phyloP scores from a whole-genome alignment of 805 yeast genomes.

The Wickerhamiella azyma region DNA sequence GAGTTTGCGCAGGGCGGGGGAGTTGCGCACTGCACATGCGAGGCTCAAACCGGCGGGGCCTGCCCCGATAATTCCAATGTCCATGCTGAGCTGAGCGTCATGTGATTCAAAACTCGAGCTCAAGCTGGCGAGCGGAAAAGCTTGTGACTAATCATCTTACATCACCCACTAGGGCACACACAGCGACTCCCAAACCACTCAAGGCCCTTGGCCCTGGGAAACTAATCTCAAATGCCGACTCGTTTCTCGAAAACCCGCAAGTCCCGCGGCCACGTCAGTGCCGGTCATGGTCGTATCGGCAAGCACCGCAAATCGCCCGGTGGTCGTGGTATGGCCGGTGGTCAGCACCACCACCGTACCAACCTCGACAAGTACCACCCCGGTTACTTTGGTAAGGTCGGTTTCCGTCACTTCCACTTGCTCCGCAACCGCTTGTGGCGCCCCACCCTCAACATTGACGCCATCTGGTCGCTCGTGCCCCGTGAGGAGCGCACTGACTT shows the following conservation, averaged over 20 bases:
- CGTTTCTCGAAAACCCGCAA: slow-evolving; percentile 99
- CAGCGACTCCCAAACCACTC: slow-evolving; percentile 2
- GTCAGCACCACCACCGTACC: slow-evolving; percentile 99
- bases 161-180: not conserved
- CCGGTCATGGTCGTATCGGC: slow-evolving; percentile 99
- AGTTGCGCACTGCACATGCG: slow-evolving; percentile 59
- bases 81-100: slow-evolving; percentile 22
- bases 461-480: slow-evolving; percentile 94
- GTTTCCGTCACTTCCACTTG: slow-evolving; percentile 99
- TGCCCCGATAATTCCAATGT: slow-evolving; percentile 84
- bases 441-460: slow-evolving; percentile 96
- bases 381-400: slow-evolving; percentile 99
- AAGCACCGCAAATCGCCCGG: slow-evolving; percentile 99
- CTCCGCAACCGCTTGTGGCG: slow-evolving; percentile 91
- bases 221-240: slow-evolving; percentile 62
- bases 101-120: no score
- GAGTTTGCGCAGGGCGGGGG: slow-evolving; percentile 46
- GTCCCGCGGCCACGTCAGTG: slow-evolving; percentile 99
- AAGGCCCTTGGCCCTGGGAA: not conserved
- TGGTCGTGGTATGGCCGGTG: slow-evolving; percentile 99
- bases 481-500: slow-evolving; percentile 88
- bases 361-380: slow-evolving; percentile 99
- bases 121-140: no score
- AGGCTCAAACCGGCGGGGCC: slow-evolving; percentile 94
- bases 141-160: not conserved